Evolutionary conservation across 2,329 filamentous ascomycete genomes (phyloP).

Genomic region (Fusarium verticillioides): DNA sequence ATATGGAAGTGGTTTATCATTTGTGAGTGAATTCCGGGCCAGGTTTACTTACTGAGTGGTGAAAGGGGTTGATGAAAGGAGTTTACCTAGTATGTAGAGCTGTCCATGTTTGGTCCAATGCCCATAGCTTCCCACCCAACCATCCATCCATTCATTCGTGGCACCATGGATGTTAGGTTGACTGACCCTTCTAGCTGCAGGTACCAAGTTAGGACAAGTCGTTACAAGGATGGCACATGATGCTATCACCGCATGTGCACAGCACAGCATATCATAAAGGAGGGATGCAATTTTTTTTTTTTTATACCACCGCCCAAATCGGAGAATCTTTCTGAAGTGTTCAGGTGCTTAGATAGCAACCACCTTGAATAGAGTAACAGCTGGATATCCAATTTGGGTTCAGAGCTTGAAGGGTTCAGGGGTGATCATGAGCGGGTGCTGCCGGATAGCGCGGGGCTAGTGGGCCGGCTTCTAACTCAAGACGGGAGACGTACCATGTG

Average conservation of each 20-base stretch:
- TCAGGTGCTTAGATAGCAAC: background rate
- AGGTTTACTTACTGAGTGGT: background rate
- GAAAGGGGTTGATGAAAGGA: background rate
- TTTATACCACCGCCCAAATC: background rate
- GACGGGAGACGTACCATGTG: constrained; percentile 2
- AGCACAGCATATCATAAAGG: background rate
- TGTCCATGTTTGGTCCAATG: constrained; percentile 10
- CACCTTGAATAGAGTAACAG: background rate
- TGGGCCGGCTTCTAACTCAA: constrained; percentile 26
- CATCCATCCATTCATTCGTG: constrained; percentile 19
- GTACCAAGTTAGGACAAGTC: constrained; percentile 40
- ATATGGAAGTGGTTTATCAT: constrained; percentile 19
- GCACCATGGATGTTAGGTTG: constrained; percentile 19
- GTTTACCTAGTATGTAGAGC: background rate
- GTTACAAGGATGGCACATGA: constrained; percentile 22
- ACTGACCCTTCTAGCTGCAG: constrained; percentile 34
- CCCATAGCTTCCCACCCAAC: constrained; percentile 13
- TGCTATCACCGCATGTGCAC: constrained; percentile 7
- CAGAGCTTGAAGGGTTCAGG: constrained; percentile 34
- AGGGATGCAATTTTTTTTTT: background rate
- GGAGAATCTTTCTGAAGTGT: background rate
- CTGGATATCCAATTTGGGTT: constrained; percentile 15
- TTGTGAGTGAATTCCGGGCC: constrained; percentile 23
- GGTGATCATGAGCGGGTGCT: constrained; percentile 38
- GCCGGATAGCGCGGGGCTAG: constrained; percentile 42